Evolutionary conservation across 345 rosid species (phyloP), one percentile per base, ranked within the genome.

Genomic region (Salix viminalis): DNA sequence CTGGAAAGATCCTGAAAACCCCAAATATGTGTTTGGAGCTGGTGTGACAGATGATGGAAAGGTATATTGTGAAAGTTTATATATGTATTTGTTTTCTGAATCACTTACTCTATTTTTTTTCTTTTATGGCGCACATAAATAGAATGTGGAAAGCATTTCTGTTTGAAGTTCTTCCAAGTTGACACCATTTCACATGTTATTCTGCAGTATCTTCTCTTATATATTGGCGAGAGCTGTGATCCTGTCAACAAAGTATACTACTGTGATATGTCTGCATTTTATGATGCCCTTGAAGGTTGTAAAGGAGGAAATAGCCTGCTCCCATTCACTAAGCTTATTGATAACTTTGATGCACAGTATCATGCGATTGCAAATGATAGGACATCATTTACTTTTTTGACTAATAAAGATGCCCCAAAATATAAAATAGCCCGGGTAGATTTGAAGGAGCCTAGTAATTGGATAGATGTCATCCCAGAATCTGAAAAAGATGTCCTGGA

Each of bases 1-100:
- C 84, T 96, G 97, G 94, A 92, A 73, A 85, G 99, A 96, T 82
- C 83, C 82, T 56, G 92, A 87, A 26, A 91, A 96, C 84, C 98
- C 99, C 16, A 90, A 89, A 71, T 83, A 91, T 65, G 65, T 15
- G 76, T 86, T 87, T 82, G 88, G 81, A 34, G 88, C 89, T 69
- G 28, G 60, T 21, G 89, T 96, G 71, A 92, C 94, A n/a, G 87
- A 93, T 76, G 99, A 96, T 69, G 99, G 99, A 42, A 88, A 91
- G 92, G 99, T 90, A 83, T 44, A 42, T 21, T 39, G 41, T 69
- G 62, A 23, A 58, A 26, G n/a, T n/a, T 60, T 70, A 26, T 18
- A 23, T 36, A 23, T 21, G 34, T 44, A 23, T 68, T 26, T 36
- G 21, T 36, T 21, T 66, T 52, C 26, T 76, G 64, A 23, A 18